Evolutionary conservation across 805 yeast genomes (phyloP).

Genomic region (Candida ovalis): DNA sequence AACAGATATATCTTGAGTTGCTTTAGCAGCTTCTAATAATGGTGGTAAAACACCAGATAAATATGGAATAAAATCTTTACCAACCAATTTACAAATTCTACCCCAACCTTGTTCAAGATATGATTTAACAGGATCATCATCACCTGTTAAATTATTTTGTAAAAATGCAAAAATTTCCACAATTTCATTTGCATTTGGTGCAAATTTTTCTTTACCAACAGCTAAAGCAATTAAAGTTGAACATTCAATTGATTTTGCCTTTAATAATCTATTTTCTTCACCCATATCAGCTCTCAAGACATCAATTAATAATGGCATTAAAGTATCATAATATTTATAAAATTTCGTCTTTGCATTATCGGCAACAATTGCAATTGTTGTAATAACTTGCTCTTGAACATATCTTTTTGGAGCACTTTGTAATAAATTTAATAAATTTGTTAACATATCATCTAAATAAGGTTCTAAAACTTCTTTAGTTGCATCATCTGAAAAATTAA

Average conservation of each 20-base stretch:
- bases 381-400: conserved; percentile 95
- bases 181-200: conserved; percentile 68
- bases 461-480: conserved; percentile 85
- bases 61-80: conserved; percentile 80
- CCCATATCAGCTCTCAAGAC: conserved; percentile 79
- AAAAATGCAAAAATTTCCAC: conserved; percentile 67
- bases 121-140: conserved; percentile 86
- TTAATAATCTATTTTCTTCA: conserved; percentile 70
- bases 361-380: conserved; percentile 95
- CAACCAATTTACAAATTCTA: conserved; percentile 81
- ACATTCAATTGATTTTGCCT: conserved; percentile 95
- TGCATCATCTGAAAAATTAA: conserved; percentile 92
- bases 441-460: conserved; percentile 77
- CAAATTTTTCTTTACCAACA: conserved; percentile 87
- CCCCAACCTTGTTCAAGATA: conserved; percentile 96
- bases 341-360: conserved; percentile 91
- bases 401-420: conserved; percentile 80
- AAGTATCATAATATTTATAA: conserved; percentile 85
- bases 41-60: conserved; percentile 86
- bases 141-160: conserved; percentile 50
- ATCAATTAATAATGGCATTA: conserved; percentile 83
- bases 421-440: conserved; percentile 68
- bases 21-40: conserved; percentile 79
- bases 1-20: conserved; percentile 82
- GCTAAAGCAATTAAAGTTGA: conserved; percentile 92